Conservation (phyloP, 257 asterid genomes). For the Cruciata laevipes region DNA sequence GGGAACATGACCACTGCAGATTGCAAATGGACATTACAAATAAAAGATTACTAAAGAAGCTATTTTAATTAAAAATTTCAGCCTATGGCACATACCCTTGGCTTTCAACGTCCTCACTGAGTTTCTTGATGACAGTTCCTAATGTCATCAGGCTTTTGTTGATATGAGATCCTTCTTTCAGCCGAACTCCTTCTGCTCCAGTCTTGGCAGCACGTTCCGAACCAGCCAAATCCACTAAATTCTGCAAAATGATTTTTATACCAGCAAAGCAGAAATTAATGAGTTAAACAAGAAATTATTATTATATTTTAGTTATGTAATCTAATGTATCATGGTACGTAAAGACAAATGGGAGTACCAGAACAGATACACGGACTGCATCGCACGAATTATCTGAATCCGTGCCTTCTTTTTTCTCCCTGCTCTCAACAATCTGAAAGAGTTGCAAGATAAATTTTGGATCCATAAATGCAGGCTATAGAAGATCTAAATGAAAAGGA, state of each 20-base stretch:
- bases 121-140: slow-evolving; percentile 96
- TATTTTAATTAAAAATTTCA: slow-evolving; percentile 16
- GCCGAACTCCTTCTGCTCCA: slow-evolving; percentile 98
- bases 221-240: slow-evolving; percentile 98
- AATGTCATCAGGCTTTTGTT: slow-evolving; percentile 90
- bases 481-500: slow-evolving; percentile 14
- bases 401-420: slow-evolving; percentile 61
- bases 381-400: slow-evolving; percentile 67
- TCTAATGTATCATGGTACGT: not conserved
- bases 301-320: not conserved
- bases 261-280: slow-evolving; percentile 3
- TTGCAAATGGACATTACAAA: slow-evolving; percentile 18
- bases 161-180: slow-evolving; percentile 97
- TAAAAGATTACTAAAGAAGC: not conserved
- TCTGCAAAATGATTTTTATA: slow-evolving; percentile 34
- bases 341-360: slow-evolving; percentile 48
- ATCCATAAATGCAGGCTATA: not conserved
- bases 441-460: slow-evolving; percentile 11
- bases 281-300: not conserved
- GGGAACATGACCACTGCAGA: slow-evolving; percentile 94
- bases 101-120: slow-evolving; percentile 97
- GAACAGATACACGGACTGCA: slow-evolving; percentile 97
- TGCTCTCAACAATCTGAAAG: slow-evolving; percentile 81
- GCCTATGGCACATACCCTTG: slow-evolving; percentile 89
- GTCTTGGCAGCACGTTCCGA: slow-evolving; percentile 99